Conservation (phyloP, 192 early-diverging fungal genomes). For the Coemansia sp. region DNA sequence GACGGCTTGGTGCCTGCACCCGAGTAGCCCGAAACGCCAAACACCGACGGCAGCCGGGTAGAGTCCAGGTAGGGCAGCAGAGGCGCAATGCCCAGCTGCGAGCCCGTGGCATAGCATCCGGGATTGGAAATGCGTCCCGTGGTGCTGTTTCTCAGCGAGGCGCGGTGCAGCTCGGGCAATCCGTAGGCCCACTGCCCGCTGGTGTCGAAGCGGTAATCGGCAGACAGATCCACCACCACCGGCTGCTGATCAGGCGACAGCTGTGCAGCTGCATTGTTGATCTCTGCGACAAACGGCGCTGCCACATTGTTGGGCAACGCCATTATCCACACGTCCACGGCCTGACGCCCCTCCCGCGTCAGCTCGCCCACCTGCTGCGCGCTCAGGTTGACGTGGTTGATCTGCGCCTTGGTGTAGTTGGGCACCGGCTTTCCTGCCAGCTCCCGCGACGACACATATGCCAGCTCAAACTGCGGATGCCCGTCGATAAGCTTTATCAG, state of each 20-base stretch:
- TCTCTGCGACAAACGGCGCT: constrained; percentile 84
- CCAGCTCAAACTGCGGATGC: constrained; percentile 83
- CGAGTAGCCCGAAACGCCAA: constrained; percentile 96
- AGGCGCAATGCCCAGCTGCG: constrained; percentile 86
- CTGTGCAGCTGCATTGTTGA: constrained; percentile 56
- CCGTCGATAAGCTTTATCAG: constrained; percentile 85
- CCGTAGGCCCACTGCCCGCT: constrained; percentile 84
- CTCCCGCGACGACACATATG: constrained; percentile 92
- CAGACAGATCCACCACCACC: constrained; percentile 83
- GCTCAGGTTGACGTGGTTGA: constrained; percentile 78
- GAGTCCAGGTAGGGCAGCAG: constrained; percentile 65
- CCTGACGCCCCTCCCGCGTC: constrained; percentile 48
- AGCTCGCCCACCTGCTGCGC: constrained; percentile 65
- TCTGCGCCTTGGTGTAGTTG: constrained; percentile 64
- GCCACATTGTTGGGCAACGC: constrained; percentile 96
- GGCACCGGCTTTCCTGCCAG: constrained; percentile 82
- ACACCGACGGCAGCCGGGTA: constrained; percentile 68
- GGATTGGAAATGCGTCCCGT: constrained; percentile 88
- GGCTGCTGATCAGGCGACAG: constrained; percentile 54
- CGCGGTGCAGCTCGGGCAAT: constrained; percentile 79
- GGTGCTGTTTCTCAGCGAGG: constrained; percentile 44
- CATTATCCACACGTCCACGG: constrained; percentile 94
- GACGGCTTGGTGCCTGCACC: constrained; percentile 98
- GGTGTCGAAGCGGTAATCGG: constrained; percentile 85
- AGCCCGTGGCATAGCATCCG: constrained; percentile 98